Conservation (phyloP, 345 rosid species). For the Linum usitatissimum region DNA sequence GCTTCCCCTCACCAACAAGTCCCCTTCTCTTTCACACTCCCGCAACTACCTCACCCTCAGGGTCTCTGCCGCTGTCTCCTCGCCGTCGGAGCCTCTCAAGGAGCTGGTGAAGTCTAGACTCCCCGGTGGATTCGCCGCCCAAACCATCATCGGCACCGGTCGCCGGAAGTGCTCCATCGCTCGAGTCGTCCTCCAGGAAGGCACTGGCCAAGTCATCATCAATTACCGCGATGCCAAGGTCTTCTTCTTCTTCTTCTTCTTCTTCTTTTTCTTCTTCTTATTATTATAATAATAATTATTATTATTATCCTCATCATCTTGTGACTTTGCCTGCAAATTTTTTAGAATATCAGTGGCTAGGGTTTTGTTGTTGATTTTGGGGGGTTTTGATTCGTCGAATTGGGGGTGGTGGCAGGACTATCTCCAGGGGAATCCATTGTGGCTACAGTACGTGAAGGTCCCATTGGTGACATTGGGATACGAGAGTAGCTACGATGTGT, state of each 20-base stretch:
- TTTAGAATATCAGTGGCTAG: background rate
- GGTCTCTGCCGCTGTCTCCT: slow-evolving; percentile 44
- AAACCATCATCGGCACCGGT: slow-evolving; percentile 75
- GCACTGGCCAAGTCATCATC: slow-evolving; percentile 72
- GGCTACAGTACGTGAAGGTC: slow-evolving; percentile 78
- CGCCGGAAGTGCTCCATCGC: slow-evolving; percentile 88
- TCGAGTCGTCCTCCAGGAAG: slow-evolving; percentile 88
- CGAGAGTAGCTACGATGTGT: slow-evolving; percentile 70
- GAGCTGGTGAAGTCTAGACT: slow-evolving; percentile 75
- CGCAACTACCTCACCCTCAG: slow-evolving; percentile 30
- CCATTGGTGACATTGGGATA: slow-evolving; percentile 77
- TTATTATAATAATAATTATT: no score
- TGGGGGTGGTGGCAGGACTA: slow-evolving; percentile 45
- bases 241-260: background rate
- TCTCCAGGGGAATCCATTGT: slow-evolving; percentile 90
- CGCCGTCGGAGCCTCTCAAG: slow-evolving; percentile 37
- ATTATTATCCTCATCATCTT: no score
- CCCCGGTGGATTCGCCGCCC: slow-evolving; percentile 91
- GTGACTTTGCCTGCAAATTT: no score
- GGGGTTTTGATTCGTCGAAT: background rate
- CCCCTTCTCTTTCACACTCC: slow-evolving; percentile 14
- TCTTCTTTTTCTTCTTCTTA: background rate
- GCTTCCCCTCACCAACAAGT: slow-evolving; percentile 24
- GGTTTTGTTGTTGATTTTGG: background rate
- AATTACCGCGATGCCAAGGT: slow-evolving; percentile 89